Evolutionary conservation across 2,329 filamentous ascomycete species (phyloP).

Genomic region (Chrysoporthe deuterocubensis): DNA sequence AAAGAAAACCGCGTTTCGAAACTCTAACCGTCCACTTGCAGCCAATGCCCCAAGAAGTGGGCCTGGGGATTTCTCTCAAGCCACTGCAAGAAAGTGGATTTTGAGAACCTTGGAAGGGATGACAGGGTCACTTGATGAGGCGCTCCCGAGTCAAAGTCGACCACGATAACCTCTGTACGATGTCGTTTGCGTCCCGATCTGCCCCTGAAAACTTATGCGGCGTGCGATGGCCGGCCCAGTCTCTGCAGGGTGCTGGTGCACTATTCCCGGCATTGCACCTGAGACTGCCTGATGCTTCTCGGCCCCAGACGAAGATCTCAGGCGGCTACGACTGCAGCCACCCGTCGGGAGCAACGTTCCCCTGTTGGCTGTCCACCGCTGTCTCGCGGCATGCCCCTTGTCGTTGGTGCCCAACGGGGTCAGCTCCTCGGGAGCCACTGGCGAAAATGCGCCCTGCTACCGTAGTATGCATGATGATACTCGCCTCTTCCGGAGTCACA

Average conservation of each 20-base stretch:
- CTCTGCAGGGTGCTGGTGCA: constrained; percentile 1
- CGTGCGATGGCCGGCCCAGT: constrained; percentile 11
- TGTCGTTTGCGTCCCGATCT: neutral
- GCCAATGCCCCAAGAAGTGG: constrained; percentile 9
- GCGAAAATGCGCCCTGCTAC: neutral
- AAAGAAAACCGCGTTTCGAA: neutral
- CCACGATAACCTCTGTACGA: neutral
- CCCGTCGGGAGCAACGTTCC: constrained; percentile 25
- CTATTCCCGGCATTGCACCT: constrained; percentile 8
- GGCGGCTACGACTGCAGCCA: constrained; percentile 16
- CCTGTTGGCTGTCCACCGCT: constrained; percentile 25
- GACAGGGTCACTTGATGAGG: neutral
- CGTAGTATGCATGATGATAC: constrained; percentile 6
- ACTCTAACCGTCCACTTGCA: neutral
- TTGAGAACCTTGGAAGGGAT: constrained; percentile 1
- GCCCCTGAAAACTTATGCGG: constrained; percentile 23
- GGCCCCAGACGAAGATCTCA: constrained; percentile 12
- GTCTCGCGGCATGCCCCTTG: constrained; percentile 7
- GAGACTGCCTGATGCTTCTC: constrained; percentile 13
- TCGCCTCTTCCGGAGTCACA: constrained; percentile 18
- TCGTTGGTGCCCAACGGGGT: constrained; percentile 29
- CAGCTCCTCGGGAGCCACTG: constrained; percentile 19
- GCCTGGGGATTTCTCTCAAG: constrained; percentile 10
- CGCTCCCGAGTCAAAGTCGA: neutral
- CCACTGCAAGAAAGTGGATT: constrained; percentile 19